Evolutionary conservation across 108 stramenopile genomes (phyloP).

Genomic region (Fistulifera solaris): DNA sequence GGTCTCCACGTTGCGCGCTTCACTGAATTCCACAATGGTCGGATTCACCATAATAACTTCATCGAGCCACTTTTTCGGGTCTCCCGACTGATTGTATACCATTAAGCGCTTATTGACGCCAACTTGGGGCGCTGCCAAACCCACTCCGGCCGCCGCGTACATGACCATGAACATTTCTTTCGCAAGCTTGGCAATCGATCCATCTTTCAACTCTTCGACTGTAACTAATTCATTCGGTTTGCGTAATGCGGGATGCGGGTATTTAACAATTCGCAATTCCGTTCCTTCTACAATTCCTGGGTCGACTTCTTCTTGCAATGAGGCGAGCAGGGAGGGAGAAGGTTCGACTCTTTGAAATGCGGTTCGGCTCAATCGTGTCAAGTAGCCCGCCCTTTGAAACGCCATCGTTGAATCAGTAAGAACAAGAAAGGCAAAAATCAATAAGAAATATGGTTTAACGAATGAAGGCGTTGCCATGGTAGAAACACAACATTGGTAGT

Average conservation of each 20-base stretch:
- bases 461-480: too few species aligned
- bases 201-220: slow-evolving; percentile 15
- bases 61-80: slow-evolving; percentile 8
- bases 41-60: slow-evolving; percentile 60
- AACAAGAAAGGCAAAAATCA: too few species aligned
- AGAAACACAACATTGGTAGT: too few species aligned
- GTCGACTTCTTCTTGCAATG: slow-evolving; percentile 56
- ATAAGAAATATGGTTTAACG: too few species aligned
- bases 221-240: slow-evolving; percentile 7
- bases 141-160: slow-evolving; percentile 91
- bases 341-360: too few species aligned
- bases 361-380: too few species aligned
- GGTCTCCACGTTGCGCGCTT: slow-evolving; percentile 48
- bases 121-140: slow-evolving; percentile 80
- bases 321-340: too few species aligned
- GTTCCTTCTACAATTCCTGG: slow-evolving; percentile 79
- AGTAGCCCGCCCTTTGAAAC: too few species aligned
- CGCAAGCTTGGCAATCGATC: slow-evolving; percentile 59
- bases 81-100: slow-evolving; percentile 57
- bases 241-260: slow-evolving; percentile 55
- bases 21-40: slow-evolving; percentile 53
- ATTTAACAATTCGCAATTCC: slow-evolving; percentile 78
- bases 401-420: too few species aligned
- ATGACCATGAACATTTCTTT: slow-evolving; percentile 93
- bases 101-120: slow-evolving; percentile 71